Evolutionary conservation across 2,329 filamentous ascomycete genomes (phyloP).

Genomic region (Botrytis sinoallii): DNA sequence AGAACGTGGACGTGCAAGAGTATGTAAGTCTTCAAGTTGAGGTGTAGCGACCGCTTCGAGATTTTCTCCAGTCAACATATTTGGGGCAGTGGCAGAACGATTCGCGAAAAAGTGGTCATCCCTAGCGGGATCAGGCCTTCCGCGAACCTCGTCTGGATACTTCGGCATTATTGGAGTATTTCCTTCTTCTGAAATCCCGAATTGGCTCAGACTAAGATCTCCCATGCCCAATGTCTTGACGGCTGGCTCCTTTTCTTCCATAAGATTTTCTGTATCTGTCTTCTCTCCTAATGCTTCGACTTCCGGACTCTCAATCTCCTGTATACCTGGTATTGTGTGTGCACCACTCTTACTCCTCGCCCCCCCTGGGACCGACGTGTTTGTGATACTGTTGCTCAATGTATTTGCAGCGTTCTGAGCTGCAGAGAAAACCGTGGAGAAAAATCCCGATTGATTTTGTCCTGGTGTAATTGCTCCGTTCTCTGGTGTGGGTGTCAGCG

Average conservation of each 20-base stretch:
- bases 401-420: slow-evolving; percentile 87
- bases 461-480: slow-evolving; percentile 50
- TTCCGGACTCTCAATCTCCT: slow-evolving; percentile 34
- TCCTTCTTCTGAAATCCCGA: slow-evolving; percentile 70
- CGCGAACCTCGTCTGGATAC: slow-evolving; percentile 45
- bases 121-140: slow-evolving; percentile 28
- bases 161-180: slow-evolving; percentile 56
- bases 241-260: slow-evolving; percentile 65
- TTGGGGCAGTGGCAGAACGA: slow-evolving; percentile 10
- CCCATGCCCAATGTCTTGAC: slow-evolving; percentile 87
- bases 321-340: slow-evolving; percentile 30
- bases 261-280: slow-evolving; percentile 33
- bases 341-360: slow-evolving; percentile 44
- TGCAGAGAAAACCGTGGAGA: slow-evolving; percentile 87
- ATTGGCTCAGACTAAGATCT: slow-evolving; percentile 82
- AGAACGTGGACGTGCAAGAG: slow-evolving; percentile 44
- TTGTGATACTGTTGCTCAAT: slow-evolving; percentile 71
- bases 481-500: slow-evolving; percentile 75
- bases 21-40: slow-evolving; percentile 30
- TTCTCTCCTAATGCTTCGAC: slow-evolving; percentile 38
- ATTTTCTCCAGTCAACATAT: slow-evolving; percentile 23
- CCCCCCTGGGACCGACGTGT: slow-evolving; percentile 54
- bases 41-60: slow-evolving; percentile 26
- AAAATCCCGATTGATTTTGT: slow-evolving; percentile 65
- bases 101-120: slow-evolving; percentile 28